Percentiles rank a stretch among this genome's conserved stretches.
Evolutionary conservation across 1,284 basidiomycete species (phyloP).

Genomic region (Hypsizygus ulmarius): DNA sequence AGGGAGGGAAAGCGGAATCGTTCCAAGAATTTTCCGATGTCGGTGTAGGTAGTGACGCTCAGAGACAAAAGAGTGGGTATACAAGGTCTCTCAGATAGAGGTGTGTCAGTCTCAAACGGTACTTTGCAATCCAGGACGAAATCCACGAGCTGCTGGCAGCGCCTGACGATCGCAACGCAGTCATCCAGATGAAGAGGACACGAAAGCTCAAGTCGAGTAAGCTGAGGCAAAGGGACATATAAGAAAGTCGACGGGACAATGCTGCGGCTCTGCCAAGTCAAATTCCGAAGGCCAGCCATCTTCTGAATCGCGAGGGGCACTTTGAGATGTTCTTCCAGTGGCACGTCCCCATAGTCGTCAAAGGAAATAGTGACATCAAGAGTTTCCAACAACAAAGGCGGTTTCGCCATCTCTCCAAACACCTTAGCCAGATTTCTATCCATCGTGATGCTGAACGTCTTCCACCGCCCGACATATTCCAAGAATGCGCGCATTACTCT

Average conservation of each 20-base stretch:
- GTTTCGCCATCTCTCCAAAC: not conserved
- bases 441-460: conserved; percentile 1
- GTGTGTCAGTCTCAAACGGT: not conserved
- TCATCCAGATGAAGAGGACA: conserved; percentile 5
- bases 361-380: not conserved
- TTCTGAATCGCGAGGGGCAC: not conserved
- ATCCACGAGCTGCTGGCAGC: not conserved
- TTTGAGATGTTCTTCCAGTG: not conserved
- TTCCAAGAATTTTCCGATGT: conserved; percentile 2
- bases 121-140: conserved; percentile 6
- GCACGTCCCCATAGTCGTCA: not conserved
- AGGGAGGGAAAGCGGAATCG: conserved; percentile 5
- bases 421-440: not conserved
- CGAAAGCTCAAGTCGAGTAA: conserved; percentile 6
- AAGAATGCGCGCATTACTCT: conserved; percentile 1
- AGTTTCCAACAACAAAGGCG: conserved; percentile 3
- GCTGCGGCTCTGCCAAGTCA: conserved; percentile 1
- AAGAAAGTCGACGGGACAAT: not conserved
- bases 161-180: conserved; percentile 1
- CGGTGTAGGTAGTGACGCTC: conserved; percentile 1
- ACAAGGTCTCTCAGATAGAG: not conserved
- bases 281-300: conserved; percentile 2
- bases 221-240: not conserved
- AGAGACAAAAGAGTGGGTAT: conserved; percentile 3
- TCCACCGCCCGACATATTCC: conserved; percentile 3